phyloP scores from a whole-genome alignment of 805 yeast species.

The Alloascoidea hylecoeti region DNA sequence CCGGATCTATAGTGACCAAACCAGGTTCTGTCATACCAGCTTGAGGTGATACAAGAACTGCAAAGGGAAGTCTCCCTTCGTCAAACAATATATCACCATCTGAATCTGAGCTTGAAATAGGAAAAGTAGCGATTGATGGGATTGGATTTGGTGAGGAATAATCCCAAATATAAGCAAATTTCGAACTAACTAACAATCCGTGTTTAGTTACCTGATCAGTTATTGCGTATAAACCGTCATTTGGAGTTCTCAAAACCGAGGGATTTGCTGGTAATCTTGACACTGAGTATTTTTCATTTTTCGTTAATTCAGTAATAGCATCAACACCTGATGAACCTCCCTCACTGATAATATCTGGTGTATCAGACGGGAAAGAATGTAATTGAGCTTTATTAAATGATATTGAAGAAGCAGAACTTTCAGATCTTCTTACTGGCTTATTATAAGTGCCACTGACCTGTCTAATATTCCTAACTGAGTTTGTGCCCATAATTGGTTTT shows the following conservation, averaged over 20 bases:
- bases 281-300: constrained; percentile 43
- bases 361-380: not conserved
- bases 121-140: constrained; percentile 44
- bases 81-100: too few species aligned
- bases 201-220: constrained; percentile 31
- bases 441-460: not conserved
- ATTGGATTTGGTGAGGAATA: constrained; percentile 45
- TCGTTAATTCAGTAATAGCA: constrained; percentile 34
- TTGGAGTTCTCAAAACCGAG: constrained; percentile 15
- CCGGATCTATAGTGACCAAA: constrained; percentile 45
- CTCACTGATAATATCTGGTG: too few species aligned
- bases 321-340: too few species aligned
- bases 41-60: constrained; percentile 42
- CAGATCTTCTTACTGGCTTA: not conserved
- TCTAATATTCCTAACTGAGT: constrained; percentile 1
- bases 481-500: too few species aligned
- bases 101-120: not conserved
- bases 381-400: constrained; percentile 4
- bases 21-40: constrained; percentile 50
- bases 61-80: constrained; percentile 22
- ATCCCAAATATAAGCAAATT: constrained; percentile 52
- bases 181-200: constrained; percentile 34
- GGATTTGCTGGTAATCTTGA: constrained; percentile 45
- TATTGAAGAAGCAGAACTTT: not conserved
- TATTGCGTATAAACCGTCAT: constrained; percentile 20